A percentile compares a stretch with the other conserved stretches of the same genome.
Conservation (phyloP, 805 yeast species). For the Ogataea nonfermentans region DNA sequence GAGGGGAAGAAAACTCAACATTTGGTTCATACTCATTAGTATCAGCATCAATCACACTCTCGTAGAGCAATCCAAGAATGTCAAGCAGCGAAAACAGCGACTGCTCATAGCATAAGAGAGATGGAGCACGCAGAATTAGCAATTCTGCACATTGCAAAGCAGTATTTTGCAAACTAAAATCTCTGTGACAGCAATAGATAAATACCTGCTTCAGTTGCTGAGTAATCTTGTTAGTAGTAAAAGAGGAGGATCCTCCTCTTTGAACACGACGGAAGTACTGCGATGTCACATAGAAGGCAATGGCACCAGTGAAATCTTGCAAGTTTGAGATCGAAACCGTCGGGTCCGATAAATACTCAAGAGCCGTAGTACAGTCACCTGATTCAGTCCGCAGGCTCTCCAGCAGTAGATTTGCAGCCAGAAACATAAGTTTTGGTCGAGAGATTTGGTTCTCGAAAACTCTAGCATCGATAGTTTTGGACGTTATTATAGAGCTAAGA, state of each 20-base stretch:
- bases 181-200: slow-evolving; percentile 73
- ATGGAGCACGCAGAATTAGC: slow-evolving; percentile 65
- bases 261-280: slow-evolving; percentile 54
- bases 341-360: slow-evolving; percentile 84
- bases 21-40: slow-evolving; percentile 82
- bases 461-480: slow-evolving; percentile 47
- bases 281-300: slow-evolving; percentile 58
- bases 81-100: slow-evolving; percentile 81
- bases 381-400: slow-evolving; percentile 76
- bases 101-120: slow-evolving; percentile 70
- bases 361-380: slow-evolving; percentile 77
- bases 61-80: slow-evolving; percentile 70
- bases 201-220: slow-evolving; percentile 68
- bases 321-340: slow-evolving; percentile 67
- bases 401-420: slow-evolving; percentile 75
- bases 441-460: slow-evolving; percentile 49
- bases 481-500: slow-evolving; percentile 47
- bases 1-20: slow-evolving; percentile 50
- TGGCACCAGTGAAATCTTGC: slow-evolving; percentile 62
- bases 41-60: slow-evolving; percentile 80
- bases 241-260: slow-evolving; percentile 51
- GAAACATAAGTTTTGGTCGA: slow-evolving; percentile 78
- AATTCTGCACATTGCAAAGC: slow-evolving; percentile 77
- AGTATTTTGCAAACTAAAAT: slow-evolving; percentile 67
- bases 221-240: slow-evolving; percentile 59